phyloP scores from a whole-genome alignment of 345 rosid genomes.

The Populus nigra region DNA sequence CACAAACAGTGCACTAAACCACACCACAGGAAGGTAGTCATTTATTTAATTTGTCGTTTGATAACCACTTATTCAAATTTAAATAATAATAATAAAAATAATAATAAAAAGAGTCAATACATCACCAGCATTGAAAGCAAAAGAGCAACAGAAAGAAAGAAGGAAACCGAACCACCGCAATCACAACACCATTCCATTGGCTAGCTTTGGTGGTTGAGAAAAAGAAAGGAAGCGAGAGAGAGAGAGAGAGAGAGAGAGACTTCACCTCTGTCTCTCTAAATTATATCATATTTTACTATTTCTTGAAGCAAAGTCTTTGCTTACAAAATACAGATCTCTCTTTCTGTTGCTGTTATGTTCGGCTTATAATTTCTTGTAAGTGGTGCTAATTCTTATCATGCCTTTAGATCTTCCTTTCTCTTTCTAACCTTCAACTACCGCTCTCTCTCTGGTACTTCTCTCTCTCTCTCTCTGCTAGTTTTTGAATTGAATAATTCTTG shows the following conservation, averaged over 20 bases:
- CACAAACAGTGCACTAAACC: neutral
- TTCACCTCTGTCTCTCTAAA: constrained; percentile 32
- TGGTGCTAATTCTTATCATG: too few relatives aligned
- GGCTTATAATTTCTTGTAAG: neutral
- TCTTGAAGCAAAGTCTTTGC: constrained; percentile 66
- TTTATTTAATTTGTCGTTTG: too few relatives aligned
- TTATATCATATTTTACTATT: constrained; percentile 26
- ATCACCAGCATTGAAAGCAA: constrained; percentile 25
- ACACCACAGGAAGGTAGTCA: neutral
- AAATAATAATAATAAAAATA: neutral
- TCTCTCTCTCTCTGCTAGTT: constrained; percentile 3
- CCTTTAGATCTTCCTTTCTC: neutral
- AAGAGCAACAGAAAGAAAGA: constrained; percentile 21
- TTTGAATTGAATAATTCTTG: constrained; percentile 9
- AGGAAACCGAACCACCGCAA: constrained; percentile 11
- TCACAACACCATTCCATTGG: neutral
- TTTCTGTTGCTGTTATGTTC: neutral
- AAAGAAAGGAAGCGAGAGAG: constrained; percentile 27
- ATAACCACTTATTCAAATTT: neutral
- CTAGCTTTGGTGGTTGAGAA: neutral
- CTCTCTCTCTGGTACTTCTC: constrained; percentile 30
- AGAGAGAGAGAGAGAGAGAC: constrained; percentile 50
- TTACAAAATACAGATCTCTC: neutral
- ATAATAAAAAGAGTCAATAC: neutral
- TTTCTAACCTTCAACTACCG: constrained; percentile 23